Conservation (phyloP, 1,284 basidiomycete species). For the Ceratobasidium sp. region DNA sequence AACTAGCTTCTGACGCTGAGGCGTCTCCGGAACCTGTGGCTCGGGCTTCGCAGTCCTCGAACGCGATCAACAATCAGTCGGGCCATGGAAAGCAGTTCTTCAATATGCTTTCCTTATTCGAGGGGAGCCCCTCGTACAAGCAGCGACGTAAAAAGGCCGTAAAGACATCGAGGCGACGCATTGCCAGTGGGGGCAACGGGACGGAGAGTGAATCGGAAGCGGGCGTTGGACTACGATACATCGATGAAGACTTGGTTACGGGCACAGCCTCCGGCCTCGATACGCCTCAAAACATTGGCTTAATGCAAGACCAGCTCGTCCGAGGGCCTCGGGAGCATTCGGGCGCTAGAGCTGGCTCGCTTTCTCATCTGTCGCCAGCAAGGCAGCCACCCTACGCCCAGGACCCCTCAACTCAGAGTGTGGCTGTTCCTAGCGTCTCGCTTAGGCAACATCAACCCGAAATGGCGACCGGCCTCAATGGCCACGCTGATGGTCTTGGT, state of each 20-base stretch:
- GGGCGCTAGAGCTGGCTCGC: slow-evolving; percentile 9
- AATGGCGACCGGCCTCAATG: neutral
- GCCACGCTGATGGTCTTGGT: neutral
- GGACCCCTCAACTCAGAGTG: slow-evolving; percentile 19
- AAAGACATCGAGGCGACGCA: slow-evolving; percentile 47
- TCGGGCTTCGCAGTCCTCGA: slow-evolving; percentile 20
- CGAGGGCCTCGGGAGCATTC: slow-evolving; percentile 10
- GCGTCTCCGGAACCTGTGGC: slow-evolving; percentile 12
- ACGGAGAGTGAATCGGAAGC: slow-evolving; percentile 40
- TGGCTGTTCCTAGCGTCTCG: slow-evolving; percentile 34
- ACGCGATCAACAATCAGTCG: slow-evolving; percentile 19
- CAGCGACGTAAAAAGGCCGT: slow-evolving; percentile 80
- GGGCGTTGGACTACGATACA: slow-evolving; percentile 19
- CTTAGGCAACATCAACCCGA: slow-evolving; percentile 41
- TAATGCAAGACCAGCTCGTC: slow-evolving; percentile 7
- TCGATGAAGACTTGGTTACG: neutral
- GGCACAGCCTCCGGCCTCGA: slow-evolving; percentile 17
- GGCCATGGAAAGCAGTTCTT: slow-evolving; percentile 64
- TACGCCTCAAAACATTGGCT: neutral
- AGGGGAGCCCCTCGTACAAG: slow-evolving; percentile 86
- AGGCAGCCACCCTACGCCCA: slow-evolving; percentile 37
- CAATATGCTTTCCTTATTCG: slow-evolving; percentile 77
- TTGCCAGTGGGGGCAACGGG: slow-evolving; percentile 25
- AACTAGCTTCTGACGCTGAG: slow-evolving; percentile 3
- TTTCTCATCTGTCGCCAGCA: neutral